phyloP scores from a whole-genome alignment of 768 basidiomycete genomes.

The Hysterangium stoloniferum region DNA sequence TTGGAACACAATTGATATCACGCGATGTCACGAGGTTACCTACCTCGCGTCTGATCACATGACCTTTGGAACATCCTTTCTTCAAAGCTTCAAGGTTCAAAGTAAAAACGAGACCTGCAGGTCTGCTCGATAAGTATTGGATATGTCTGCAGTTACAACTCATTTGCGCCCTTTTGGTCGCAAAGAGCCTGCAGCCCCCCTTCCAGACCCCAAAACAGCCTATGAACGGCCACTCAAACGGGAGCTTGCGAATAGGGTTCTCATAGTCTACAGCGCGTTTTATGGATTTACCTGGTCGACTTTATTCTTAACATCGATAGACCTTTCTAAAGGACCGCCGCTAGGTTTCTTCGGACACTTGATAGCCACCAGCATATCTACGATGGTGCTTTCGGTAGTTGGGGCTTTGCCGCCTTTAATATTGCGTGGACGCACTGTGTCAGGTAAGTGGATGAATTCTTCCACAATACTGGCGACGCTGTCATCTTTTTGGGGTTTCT shows the following conservation, averaged over 20 bases:
- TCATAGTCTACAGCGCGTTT: conserved; percentile 43
- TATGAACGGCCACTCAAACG: conserved; percentile 63
- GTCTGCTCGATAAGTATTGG: too few species aligned
- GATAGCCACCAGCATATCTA: conserved; percentile 32
- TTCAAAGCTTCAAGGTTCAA: too few species aligned
- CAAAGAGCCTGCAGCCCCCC: conserved; percentile 4
- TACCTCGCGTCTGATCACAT: too few species aligned
- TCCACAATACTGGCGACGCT: background rate
- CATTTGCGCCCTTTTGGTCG: conserved; percentile 8
- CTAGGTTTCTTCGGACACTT: conserved; percentile 22
- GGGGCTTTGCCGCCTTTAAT: conserved; percentile 52
- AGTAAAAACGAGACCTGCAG: too few species aligned
- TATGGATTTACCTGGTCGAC: conserved; percentile 25
- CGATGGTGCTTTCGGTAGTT: conserved; percentile 39
- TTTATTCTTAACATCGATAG: conserved; percentile 38
- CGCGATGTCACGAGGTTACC: too few species aligned
- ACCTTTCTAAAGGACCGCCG: conserved; percentile 29
- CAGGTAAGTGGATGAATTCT: conserved; percentile 37
- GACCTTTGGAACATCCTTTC: too few species aligned
- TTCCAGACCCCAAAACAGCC: conserved; percentile 15
- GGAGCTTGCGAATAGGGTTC: conserved; percentile 53
- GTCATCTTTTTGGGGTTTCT: background rate
- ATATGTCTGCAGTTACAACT: background rate
- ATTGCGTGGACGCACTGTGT: conserved; percentile 49
- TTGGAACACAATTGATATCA: too few species aligned